Evolutionary conservation across 1,139 yeast genomes (phyloP), one percentile per base, ranked within the genome.

Genomic region (Candida labiduridarum): DNA sequence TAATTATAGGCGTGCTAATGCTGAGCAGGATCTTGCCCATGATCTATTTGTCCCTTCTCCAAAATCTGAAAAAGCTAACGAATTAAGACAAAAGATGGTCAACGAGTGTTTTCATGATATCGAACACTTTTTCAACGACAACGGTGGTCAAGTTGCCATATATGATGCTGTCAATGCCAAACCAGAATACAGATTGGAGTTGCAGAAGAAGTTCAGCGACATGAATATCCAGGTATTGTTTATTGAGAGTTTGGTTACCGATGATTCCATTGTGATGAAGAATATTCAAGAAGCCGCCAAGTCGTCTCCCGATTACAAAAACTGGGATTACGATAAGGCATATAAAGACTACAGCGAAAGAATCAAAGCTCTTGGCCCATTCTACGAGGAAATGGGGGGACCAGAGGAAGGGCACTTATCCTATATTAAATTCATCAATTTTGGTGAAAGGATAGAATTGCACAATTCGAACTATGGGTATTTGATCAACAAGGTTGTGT

Each of bases 141-240:
- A 86, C 55, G 80, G 79, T 62, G 97, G 97, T 11, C 99, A 94
- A 69, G 89, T 95, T 27, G 99, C 96, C 14, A 89, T 95, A 36
- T 94, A 90, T 66, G 99, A 94, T 68, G 99, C 98, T 0, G 89
- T 94, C 51, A 94, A 95, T 67, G 96, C 96, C 1, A 72, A 87
- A 44, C 83, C 87, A 15, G 78, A 79, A 49, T 87, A 86, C 58
- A 78, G 99, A 58, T 62, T 78, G 15, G 79, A 78, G 30, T 69
- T 94, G 49, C 79, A 80, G 45, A 74, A 75, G 40, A 71, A 70
- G 51, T 84, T 92, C 60, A 70, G 74, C 11, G 72, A 74, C 39
- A 74, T 80, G 52, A 82, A 83, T 56, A 85, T 92, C 52, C 92
- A 87, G 64, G 87, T 88, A 19, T 69, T 94, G 49, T 94, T 92